Evolutionary conservation across 1,139 yeast species (phyloP), one percentile per base, ranked within the genome.

Genomic region (Meyerozyma elateridarum): DNA sequence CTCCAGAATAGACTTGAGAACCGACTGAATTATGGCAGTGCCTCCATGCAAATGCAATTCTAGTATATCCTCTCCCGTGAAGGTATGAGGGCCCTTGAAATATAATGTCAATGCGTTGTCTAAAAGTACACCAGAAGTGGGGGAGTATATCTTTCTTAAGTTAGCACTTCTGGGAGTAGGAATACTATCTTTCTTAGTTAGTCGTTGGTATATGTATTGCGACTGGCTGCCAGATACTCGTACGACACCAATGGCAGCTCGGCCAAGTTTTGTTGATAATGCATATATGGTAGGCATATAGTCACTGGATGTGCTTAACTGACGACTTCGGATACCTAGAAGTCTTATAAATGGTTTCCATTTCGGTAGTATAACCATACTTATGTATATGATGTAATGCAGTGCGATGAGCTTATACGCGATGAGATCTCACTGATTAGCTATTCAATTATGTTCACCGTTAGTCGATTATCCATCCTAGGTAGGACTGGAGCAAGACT

Each of bases 41-140:
- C 98, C 96, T 3, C 99, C 99, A 54, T 91, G 99, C 2, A 85
- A 56, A 51, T 91, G 97, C 13, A 91, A 54, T 48, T 91, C 99
- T 9, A 89, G 60, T 20, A 83, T 48, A 46, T 91, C 96, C 55
- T 91, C 97, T 1, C 98, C 98, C 0, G 97, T 91, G 48, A 82
- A 93, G 0, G 96, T 81, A n/a, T 66, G 63, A 0, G 97, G 97
- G 1, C 73, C 74, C 15, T 73, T 55, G 56, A 89, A 88, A 46
- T 61, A 82, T 2, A 88, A 47, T 0, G 84, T 67, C 15, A 91
- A 55, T 0, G 96, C 85, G 42, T 84, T 83, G 55, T 91, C 99
- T 4, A 91, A 58, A 1, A 85, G 45, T 2, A 52, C 40, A 0
- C 56, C 52, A 0, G 58, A 39, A 2, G 46, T 26, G 11, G 79